Evolutionary conservation across 1,284 basidiomycete genomes (phyloP), one percentile per base, ranked within the genome.

Genomic region (Papiliotrema laurentii): DNA sequence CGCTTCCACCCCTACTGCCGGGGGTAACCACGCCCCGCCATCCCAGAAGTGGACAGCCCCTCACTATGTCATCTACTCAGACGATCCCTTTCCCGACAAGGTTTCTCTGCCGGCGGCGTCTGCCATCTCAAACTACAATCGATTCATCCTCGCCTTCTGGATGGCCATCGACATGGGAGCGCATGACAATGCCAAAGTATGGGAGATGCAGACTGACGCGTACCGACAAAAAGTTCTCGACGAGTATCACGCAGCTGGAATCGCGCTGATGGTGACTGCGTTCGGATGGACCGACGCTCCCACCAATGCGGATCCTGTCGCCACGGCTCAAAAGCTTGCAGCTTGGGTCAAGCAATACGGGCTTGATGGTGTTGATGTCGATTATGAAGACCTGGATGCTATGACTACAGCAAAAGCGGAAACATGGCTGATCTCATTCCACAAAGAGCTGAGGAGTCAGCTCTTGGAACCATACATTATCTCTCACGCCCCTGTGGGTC

Each of bases 311-410:
- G 66, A 73, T 42, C 57, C 69, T 0, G 53, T 51, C 10, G 35
- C 35, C 21, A 33, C 50, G 4, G 69, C 68, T 22, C 34, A 50
- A 21, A 49, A 44, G 5, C 46, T 71, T 16, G 67, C 69, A 4
- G 36, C 45, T 1, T 71, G 54, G 35, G 62, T 68, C 21, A 66
- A 62, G 48, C 43, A 59, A 21, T 66, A 71, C 53, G 65, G 61
- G n/a, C 53, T 76, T 13, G 73, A 75, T 49, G 75, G 75, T 9
- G 68, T 75, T 21, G 75, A 76, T 41, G 61, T 76, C 38, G 71
- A 75, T 50, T 75, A 69, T 43, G 74, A 73, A 54, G n/a, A n/a
- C n/a, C n/a, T n/a, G n/a, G n/a, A n/a, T n/a, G n/a, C n/a, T n/a
- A n/a, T n/a, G n/a, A n/a, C n/a, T n/a, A n/a, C n/a, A n/a, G 53